Conservation (phyloP, 1,284 basidiomycete genomes). For the Cutaneotrichosporon cavernicola region DNA sequence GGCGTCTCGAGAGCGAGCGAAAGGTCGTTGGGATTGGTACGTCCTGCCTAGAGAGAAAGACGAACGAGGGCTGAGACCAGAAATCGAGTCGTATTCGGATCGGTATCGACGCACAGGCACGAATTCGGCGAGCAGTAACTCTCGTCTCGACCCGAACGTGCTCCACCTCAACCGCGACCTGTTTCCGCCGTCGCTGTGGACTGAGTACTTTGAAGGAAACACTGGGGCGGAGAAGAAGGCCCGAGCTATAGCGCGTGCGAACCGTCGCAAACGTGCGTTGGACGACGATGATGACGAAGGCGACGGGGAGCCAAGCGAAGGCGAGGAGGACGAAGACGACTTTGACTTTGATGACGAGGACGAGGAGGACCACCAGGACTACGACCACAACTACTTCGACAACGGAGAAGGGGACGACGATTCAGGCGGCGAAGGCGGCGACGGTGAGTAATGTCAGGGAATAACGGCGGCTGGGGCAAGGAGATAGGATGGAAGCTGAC, state of each 20-base stretch:
- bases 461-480: too few relatives aligned
- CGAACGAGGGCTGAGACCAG: conserved; percentile 24
- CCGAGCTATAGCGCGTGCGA: conserved; percentile 10
- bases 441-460: conserved; percentile 6
- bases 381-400: conserved; percentile 54
- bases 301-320: conserved; percentile 15
- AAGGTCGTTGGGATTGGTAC: conserved; percentile 48
- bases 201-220: conserved; percentile 46
- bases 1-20: conserved; percentile 42
- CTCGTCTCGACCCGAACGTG: conserved; percentile 39
- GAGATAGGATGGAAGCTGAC: neutral
- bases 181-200: conserved; percentile 50
- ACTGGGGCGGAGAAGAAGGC: conserved; percentile 8
- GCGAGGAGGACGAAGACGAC: conserved; percentile 35
- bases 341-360: conserved; percentile 51
- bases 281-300: conserved; percentile 21
- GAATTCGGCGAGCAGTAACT: conserved; percentile 12
- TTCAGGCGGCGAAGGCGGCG: conserved; percentile 10
- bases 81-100: conserved; percentile 52
- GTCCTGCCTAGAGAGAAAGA: conserved; percentile 16
- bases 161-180: conserved; percentile 40
- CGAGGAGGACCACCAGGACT: conserved; percentile 51
- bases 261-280: conserved; percentile 14
- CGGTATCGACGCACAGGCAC: conserved; percentile 27
- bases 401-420: conserved; percentile 42